Evolutionary conservation across 2,329 filamentous ascomycete genomes (phyloP).

Genomic region (Colletotrichum limetticola): DNA sequence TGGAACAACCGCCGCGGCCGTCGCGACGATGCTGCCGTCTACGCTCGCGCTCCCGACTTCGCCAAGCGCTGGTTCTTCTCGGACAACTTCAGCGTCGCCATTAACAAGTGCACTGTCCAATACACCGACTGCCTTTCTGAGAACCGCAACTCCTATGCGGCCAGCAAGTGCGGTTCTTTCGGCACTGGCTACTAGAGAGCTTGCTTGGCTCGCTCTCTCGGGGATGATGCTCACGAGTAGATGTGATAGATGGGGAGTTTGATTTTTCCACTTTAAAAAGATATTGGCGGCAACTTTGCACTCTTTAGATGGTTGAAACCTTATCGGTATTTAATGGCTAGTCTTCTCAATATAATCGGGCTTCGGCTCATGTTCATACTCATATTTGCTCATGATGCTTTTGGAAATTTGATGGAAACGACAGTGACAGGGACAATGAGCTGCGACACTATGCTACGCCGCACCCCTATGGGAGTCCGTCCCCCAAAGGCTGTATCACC

Average conservation of each 20-base stretch:
- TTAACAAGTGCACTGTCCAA: conserved; percentile 59
- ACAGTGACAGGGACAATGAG: too few relatives aligned
- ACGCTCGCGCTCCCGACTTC: conserved; percentile 26
- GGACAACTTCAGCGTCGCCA: conserved; percentile 43
- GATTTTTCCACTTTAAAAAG: background rate
- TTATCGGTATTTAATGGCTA: conserved; percentile 28
- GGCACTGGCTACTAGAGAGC: conserved; percentile 38
- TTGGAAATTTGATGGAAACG: background rate
- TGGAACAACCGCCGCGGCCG: conserved; percentile 37
- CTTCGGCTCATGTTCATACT: background rate
- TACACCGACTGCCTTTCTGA: conserved; percentile 58
- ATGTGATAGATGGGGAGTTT: conserved; percentile 7
- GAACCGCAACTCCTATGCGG: conserved; percentile 52
- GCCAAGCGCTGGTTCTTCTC: conserved; percentile 39
- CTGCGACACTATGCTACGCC: too few relatives aligned
- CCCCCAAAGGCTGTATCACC: too few relatives aligned
- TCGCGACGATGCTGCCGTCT: conserved; percentile 13
- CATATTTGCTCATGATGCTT: background rate
- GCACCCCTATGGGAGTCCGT: too few relatives aligned
- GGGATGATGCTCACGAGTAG: background rate
- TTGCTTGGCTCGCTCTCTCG: background rate
- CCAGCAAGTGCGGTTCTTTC: conserved; percentile 53
- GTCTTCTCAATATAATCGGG: background rate
- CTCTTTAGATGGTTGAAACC: conserved; percentile 10
- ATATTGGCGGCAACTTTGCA: background rate